phyloP scores from a whole-genome alignment of 2,329 filamentous ascomycete genomes.

The Fusarium sp. region DNA sequence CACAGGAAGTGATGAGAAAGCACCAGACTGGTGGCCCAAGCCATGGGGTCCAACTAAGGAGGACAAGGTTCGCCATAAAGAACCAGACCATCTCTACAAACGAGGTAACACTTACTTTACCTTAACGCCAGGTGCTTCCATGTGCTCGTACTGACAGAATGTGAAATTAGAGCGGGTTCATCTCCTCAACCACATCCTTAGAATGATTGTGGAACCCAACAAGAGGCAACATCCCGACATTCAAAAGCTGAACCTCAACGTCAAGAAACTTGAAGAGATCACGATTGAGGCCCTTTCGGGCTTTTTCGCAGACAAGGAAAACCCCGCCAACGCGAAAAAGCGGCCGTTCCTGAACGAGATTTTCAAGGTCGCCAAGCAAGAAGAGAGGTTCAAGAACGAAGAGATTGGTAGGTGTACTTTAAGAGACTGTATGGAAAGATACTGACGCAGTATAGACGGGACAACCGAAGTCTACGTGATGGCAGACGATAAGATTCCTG shows the following conservation, averaged over 20 bases:
- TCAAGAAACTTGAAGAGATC: conserved; percentile 70
- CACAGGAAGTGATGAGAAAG: conserved; percentile 73
- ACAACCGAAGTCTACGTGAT: conserved; percentile 65
- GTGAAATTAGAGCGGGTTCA: conserved; percentile 68
- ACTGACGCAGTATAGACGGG: conserved; percentile 58
- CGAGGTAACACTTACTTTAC: conserved; percentile 63
- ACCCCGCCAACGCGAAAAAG: conserved; percentile 70
- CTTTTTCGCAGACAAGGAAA: conserved; percentile 69
- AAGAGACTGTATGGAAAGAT: background rate
- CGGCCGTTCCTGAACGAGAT: conserved; percentile 71
- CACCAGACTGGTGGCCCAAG: conserved; percentile 78
- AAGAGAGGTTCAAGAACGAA: conserved; percentile 69
- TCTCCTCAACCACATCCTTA: conserved; percentile 73
- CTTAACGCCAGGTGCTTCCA: background rate
- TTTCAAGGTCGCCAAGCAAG: conserved; percentile 71
- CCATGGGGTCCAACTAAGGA: conserved; percentile 66
- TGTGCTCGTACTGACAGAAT: conserved; percentile 16
- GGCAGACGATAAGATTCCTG: conserved; percentile 66
- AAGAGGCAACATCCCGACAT: conserved; percentile 67
- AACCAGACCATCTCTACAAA: conserved; percentile 81
- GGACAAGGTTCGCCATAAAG: conserved; percentile 75
- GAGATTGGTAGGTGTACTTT: conserved; percentile 67
- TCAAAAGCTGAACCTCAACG: conserved; percentile 67
- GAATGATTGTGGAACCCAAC: conserved; percentile 68
- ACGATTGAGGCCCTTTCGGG: conserved; percentile 71